Conservation (phyloP, 768 basidiomycete genomes). For the Suillus bovinus region DNA sequence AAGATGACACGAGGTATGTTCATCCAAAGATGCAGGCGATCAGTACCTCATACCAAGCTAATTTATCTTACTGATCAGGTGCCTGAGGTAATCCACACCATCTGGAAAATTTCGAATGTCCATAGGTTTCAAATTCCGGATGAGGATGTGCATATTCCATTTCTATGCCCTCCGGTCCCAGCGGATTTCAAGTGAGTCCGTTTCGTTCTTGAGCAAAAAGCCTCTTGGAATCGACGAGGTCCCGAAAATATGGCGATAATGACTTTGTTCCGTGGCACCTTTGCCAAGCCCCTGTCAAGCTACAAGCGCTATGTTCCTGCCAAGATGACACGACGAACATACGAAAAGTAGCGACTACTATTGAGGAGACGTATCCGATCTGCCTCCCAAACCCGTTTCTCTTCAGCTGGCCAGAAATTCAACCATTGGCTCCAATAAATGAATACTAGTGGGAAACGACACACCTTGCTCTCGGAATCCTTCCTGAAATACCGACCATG, state of each 20-base stretch:
- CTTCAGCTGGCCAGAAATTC: not conserved
- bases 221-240: not conserved
- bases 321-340: conserved; percentile 25
- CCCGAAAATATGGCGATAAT: not conserved
- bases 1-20: conserved; percentile 22
- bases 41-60: not conserved
- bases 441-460: not conserved
- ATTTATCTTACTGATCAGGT: not conserved
- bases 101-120: not conserved
- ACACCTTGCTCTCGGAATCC: not conserved
- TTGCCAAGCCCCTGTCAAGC: not conserved
- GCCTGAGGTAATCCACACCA: not conserved
- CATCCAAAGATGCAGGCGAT: not conserved
- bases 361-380: not conserved
- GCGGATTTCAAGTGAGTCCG: not conserved
- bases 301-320: conserved; percentile 19
- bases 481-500: not conserved
- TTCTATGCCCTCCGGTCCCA: not conserved
- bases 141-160: not conserved
- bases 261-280: too few species aligned
- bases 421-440: not conserved
- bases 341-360: not conserved
- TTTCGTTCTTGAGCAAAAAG: not conserved
- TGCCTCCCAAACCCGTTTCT: not conserved
- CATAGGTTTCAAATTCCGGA: not conserved